A percentile compares a stretch with the other conserved stretches of the same genome.
Evolutionary conservation across 2,329 filamentous ascomycete genomes (phyloP).

Genomic region (Stromatinia cepivora): DNA sequence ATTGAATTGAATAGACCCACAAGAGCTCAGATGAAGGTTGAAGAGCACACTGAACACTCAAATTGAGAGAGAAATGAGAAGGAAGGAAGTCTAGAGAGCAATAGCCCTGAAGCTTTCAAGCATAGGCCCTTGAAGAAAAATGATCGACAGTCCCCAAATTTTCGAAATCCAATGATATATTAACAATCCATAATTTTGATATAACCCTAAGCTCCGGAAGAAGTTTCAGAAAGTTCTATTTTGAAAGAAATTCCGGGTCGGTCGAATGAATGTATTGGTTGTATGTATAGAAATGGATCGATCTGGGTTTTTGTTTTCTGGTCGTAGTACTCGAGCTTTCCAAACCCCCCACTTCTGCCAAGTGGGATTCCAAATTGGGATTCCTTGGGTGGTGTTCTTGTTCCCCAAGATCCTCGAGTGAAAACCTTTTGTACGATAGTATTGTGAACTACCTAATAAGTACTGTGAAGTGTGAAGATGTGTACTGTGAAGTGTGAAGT

Average conservation of each 20-base stretch:
- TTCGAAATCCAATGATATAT: constrained; percentile 2
- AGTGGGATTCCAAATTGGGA: not conserved
- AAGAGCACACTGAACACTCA: not conserved
- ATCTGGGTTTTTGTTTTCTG: constrained; percentile 1
- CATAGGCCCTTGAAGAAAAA: constrained; percentile 5
- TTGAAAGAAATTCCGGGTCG: not conserved
- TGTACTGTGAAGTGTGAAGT: not conserved
- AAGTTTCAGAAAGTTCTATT: constrained; percentile 13
- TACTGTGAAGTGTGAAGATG: not conserved
- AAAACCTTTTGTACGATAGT: not conserved
- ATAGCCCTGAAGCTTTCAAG: not conserved
- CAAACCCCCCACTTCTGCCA: constrained; percentile 11
- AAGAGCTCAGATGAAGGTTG: not conserved
- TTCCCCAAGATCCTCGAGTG: not conserved
- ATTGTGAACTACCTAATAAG: not conserved
- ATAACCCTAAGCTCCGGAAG: not conserved
- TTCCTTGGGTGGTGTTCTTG: not conserved
- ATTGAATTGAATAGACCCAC: not conserved
- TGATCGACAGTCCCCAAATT: constrained; percentile 5
- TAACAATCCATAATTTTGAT: not conserved
- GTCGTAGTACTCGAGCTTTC: not conserved
- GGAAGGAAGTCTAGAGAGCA: not conserved
- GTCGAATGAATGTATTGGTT: not conserved
- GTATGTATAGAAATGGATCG: not conserved
- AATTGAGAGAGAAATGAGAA: not conserved